Percentiles rank a stretch among this genome's conserved stretches.
Conservation (phyloP, 2,329 filamentous ascomycete genomes). For the Cladophialophora immunda region DNA sequence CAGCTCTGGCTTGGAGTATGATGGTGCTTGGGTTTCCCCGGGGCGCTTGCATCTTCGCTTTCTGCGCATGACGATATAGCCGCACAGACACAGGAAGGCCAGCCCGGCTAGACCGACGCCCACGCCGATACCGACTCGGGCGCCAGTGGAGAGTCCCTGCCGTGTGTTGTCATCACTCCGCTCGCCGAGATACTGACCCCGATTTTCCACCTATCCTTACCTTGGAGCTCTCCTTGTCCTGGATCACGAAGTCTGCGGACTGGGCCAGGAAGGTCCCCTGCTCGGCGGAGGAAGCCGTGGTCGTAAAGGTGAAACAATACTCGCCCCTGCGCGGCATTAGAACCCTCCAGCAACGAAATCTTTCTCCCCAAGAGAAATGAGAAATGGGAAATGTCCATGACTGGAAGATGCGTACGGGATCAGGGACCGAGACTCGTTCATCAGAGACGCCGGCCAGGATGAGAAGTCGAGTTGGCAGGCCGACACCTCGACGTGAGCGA, state of each 20-base stretch:
- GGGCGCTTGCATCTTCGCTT: too few species aligned
- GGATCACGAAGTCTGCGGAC: slow-evolving; percentile 11
- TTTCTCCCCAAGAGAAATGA: too few species aligned
- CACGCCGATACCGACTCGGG: slow-evolving; percentile 2
- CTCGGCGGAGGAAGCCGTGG: neutral
- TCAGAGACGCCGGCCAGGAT: slow-evolving; percentile 1
- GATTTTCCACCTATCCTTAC: neutral
- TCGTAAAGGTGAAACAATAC: slow-evolving; percentile 10
- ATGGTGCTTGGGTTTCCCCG: too few species aligned
- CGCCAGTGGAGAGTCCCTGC: neutral
- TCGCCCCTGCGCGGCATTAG: slow-evolving; percentile 2
- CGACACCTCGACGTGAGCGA: slow-evolving; percentile 4
- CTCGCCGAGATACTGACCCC: neutral
- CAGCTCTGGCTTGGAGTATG: slow-evolving; percentile 6
- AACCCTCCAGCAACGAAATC: neutral
- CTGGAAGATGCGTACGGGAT: neutral
- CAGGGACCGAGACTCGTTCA: neutral
- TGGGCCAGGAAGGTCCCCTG: neutral
- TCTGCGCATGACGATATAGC: slow-evolving; percentile 3
- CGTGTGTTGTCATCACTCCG: neutral
- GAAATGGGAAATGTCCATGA: neutral
- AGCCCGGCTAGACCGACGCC: neutral
- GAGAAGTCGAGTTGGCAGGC: slow-evolving; percentile 8
- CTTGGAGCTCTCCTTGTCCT: slow-evolving; percentile 3
- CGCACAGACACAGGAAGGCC: slow-evolving; percentile 1